Evolutionary conservation across 2,329 filamentous ascomycete genomes (phyloP), one percentile per base, ranked within the genome.

Genomic region (Aspergillaceae sp.): DNA sequence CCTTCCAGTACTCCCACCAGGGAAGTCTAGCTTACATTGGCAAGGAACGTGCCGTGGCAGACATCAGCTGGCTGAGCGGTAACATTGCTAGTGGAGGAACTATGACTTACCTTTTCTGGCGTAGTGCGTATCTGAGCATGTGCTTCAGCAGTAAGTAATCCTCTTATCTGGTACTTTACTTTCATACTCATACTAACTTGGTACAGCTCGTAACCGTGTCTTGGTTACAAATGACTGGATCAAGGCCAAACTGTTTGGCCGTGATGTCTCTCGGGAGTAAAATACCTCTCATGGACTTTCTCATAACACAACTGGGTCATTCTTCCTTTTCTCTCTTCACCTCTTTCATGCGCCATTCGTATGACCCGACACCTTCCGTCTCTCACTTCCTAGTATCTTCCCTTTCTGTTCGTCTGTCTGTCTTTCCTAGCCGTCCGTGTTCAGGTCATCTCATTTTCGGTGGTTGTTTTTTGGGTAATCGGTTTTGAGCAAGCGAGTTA

Each of bases 1-100:
- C 92, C 44, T 98, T 98, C 77, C 85, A 94, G 74, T 98, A 98
- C 80, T 92, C 87, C 35, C 92, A 98, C 76, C 90, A 98, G 75
- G 92, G 92, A 56, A 91, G 85, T 59, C 72, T 98, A 70, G 92
- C 92, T 43, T 98, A 98, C 74, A 98, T 98, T 72, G 92, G 92
- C 52, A 94, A 87, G 69, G 92, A 98, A 68, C 91, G 91, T 79
- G 92, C 92, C 42, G 92, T 98, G 48, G 92, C 92, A 51, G 92
- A 98, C 72, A 88, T 98, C 62, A 87, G 83, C 66, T 98, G 92
- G 91, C 83, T 94, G 74, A 94, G 92, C 62, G 92, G 92, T 56
- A 98, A 97, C 75, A 79, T 98, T 59, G 91, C 92, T 51, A 87
- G 84, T 40, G 92, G 91, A 65, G 92, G 92, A 65, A 87, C 85